These are phyloP conservation scores for Passiflora organensis DNA, from an alignment of 345 rosid species.

Conservation along the genomic window DNA sequence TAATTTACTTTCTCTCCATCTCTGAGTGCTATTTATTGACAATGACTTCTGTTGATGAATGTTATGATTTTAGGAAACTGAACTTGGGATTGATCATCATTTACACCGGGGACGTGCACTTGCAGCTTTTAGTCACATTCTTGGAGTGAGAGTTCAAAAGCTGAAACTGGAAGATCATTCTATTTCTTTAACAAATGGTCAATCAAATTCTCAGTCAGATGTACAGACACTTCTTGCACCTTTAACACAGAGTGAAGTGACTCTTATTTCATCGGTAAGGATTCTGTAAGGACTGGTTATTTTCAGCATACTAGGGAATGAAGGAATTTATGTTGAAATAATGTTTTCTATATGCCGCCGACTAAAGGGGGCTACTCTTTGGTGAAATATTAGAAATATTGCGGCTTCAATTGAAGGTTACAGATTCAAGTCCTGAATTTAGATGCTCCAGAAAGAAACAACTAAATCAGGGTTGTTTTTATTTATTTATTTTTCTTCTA, in stretches of 20 bases:
- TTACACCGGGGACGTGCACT: constrained; percentile 96
- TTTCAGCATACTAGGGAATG: background rate
- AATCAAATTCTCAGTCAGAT: constrained; percentile 72
- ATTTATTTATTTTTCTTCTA: no score
- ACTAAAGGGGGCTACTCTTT: background rate
- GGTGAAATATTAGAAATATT: background rate
- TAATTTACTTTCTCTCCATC: background rate
- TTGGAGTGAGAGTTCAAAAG: constrained; percentile 61
- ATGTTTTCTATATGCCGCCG: background rate
- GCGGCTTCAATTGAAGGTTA: background rate
- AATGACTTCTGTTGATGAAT: constrained; percentile 3
- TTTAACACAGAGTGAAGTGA: constrained; percentile 54
- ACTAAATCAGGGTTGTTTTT: no score
- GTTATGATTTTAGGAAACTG: constrained; percentile 56
- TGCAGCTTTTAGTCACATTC: constrained; percentile 85
- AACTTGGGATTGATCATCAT: constrained; percentile 81
- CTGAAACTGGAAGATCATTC: constrained; percentile 60
- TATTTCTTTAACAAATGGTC: constrained; percentile 44
- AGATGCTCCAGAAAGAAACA: background rate
- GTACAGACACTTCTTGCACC: constrained; percentile 89
- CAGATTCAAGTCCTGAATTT: background rate
- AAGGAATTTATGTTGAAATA: background rate
- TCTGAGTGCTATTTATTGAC: background rate
- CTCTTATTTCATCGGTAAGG: constrained; percentile 81
- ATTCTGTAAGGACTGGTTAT: background rate